Conservation (phyloP, 495 filamentous ascomycete genomes). For the Glarea lozoyensis region DNA sequence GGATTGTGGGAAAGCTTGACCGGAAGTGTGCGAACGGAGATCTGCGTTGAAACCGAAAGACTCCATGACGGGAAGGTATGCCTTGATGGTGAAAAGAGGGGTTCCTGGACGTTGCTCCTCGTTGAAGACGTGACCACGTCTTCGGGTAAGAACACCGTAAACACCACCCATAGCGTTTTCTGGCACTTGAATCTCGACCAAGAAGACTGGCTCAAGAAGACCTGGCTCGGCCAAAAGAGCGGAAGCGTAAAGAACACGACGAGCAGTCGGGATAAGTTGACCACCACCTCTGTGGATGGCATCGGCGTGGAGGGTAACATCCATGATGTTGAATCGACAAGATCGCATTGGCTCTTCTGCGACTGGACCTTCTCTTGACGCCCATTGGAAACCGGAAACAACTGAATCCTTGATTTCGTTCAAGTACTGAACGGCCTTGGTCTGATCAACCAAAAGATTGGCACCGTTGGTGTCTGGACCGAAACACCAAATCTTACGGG, state of each 20-base stretch:
- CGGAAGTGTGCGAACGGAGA: slow-evolving; percentile 85
- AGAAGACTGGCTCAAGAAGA: slow-evolving; percentile 94
- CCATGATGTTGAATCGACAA: slow-evolving; percentile 96
- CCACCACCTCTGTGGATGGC: slow-evolving; percentile 99
- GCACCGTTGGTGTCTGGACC: slow-evolving; percentile 95
- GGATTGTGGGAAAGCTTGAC: slow-evolving; percentile 97
- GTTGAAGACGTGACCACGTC: slow-evolving; percentile 96
- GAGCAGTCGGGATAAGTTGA: slow-evolving; percentile 95
- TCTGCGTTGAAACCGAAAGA: slow-evolving; percentile 99
- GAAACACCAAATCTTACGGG: slow-evolving; percentile 99
- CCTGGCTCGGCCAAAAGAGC: slow-evolving; percentile 82
- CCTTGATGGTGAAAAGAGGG: slow-evolving; percentile 99
- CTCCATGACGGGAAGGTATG: slow-evolving; percentile 98
- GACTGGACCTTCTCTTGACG: slow-evolving; percentile 91
- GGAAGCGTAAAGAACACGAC: slow-evolving; percentile 93
- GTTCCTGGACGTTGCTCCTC: slow-evolving; percentile 98
- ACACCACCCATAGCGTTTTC: slow-evolving; percentile 99
- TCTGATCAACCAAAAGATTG: slow-evolving; percentile 98
- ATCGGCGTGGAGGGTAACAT: slow-evolving; percentile 99
- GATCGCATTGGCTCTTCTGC: slow-evolving; percentile 97
- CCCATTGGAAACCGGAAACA: slow-evolving; percentile 99
- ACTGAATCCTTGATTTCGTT: slow-evolving; percentile 99
- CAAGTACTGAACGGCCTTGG: slow-evolving; percentile 99
- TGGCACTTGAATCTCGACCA: slow-evolving; percentile 98
- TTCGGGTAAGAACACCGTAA: slow-evolving; percentile 97